Base-by-base conservation (phyloP, 2,329 filamentous ascomycete species). In the Tympanopsis confertula region DNA sequence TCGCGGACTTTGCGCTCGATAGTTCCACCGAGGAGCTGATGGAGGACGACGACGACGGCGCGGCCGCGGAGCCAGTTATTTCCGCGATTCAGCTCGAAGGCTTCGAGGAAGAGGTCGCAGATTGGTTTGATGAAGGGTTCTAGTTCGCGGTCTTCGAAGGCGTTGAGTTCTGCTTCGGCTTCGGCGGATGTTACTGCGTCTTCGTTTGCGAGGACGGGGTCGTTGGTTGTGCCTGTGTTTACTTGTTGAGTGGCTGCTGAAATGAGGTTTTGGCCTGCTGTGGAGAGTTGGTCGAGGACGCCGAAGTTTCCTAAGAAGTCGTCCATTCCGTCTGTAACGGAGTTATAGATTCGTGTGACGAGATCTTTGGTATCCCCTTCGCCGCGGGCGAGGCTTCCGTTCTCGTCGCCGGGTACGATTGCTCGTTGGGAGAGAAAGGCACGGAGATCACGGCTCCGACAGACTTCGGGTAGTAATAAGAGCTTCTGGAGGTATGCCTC, bases 71-170 rank as follows among this genome's bases (percentile, higher is more conserved):
- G 75, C 93, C 91, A 98, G 57, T 94, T 96, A 59, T 93, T 95
- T 29, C 89, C 88, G 42, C 82, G 80, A 56, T 95, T 94, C 28
- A 98, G 71, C 52, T 94, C 88, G 52, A 98, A 98, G 0, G 87
- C 76, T 55, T 98, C 91, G 13, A 98, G 73, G 60, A 98, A 98
- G 42, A 98, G 80, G 57, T 98, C 91, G 58, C 88, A 95, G 43
- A 98, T 95, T 3, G 91, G 93, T 55, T 95, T 98, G 50, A 98
- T 91, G 51, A 98, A 96, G 1, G 91, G 91, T 53, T 94, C 87
- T 2, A 87, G 68, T 49, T 94, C 86, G 50, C 79, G 81, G 53
- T 85, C 81, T 58, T 96, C 89, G 50, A 94, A 96, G 0, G 89
- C 89, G 41, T 88, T 85, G 36, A 98, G 66, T 58, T 96, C 91